Evolutionary conservation across 768 basidiomycete genomes (phyloP).

Genomic region (Tricholoma sp.): DNA sequence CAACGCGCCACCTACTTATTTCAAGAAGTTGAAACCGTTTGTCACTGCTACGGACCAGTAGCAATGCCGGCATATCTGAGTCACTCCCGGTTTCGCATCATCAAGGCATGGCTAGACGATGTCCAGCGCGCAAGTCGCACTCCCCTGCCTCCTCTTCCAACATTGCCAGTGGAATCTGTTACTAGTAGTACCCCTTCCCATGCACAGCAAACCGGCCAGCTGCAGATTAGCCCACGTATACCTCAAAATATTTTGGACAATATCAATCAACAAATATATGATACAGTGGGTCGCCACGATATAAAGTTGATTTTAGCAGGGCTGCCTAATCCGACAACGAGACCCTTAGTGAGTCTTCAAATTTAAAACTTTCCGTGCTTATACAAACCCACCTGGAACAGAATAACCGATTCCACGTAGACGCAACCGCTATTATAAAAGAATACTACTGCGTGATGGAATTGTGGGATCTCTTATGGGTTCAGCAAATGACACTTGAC

Average conservation of each 20-base stretch:
- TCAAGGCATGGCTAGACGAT: neutral
- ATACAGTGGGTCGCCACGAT: neutral
- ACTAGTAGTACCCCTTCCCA: neutral
- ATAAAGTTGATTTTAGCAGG: neutral
- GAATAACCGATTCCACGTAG: neutral
- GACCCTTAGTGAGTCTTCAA: neutral
- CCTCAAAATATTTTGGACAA: neutral
- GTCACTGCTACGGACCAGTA: no score
- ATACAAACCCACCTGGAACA: neutral
- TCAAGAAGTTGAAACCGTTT: no score
- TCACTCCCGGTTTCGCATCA: neutral
- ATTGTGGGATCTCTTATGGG: neutral
- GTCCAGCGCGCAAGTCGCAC: neutral
- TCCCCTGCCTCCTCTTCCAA: neutral
- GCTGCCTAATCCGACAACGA: neutral
- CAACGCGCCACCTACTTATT: no score
- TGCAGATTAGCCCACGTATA: neutral
- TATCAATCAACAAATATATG: neutral
- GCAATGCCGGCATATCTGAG: no score
- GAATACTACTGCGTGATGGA: neutral
- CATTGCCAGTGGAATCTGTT: neutral
- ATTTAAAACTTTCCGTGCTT: neutral
- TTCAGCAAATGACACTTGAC: neutral
- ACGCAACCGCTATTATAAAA: neutral
- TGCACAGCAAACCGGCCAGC: neutral